Evolutionary conservation across 148 eudicot species (phyloP), one percentile per base, ranked within the genome.

Genomic region (Cornus controversa): DNA sequence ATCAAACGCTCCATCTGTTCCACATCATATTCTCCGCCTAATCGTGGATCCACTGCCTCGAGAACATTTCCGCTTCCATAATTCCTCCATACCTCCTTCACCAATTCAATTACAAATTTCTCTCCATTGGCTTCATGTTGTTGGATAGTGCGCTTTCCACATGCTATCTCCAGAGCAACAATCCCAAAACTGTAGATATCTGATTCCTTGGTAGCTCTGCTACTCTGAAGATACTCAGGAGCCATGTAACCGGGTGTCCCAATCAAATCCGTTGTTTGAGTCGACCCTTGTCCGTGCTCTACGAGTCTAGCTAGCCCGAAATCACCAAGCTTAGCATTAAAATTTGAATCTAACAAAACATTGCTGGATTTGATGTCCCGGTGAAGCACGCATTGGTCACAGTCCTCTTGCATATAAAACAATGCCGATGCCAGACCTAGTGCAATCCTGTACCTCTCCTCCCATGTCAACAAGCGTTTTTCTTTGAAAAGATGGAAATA

Each of bases 21-120:
- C 66, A 66, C 78, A 8, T 8, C 64, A 60, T 71, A 74, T 8
- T 66, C 37, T 47, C 62, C 29, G 27, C 36, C 26, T 20, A 72
- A 58, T 47, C 23, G 11, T 11, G 71, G 78, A 29, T 67, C 78
- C 18, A 15, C 71, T 18, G 47, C 72, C 27, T 67, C 45, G 1
- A 76, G 9, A 66, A 76, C 34, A 5, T 76, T 60, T 36, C 79
- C 42, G 1, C 4, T 4, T 54, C 62, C 62, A 54, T 54, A 54
- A 22, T 14, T 22, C 3, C 15, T 22, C 62, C 62, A 13, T 4
- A 13, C 62, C 62, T 0, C 5, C 22, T 54, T 16, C 62, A 54
- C 62, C 62, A 54, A 14, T 54, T 18, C 6, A 54, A 45, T 45
- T 45, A 45, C 50, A 45, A 45, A 5, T 45, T 45, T 8, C 13